Evolutionary conservation across 164 flowering plant species (phyloP).

Genomic region (Echeveria elegans): DNA sequence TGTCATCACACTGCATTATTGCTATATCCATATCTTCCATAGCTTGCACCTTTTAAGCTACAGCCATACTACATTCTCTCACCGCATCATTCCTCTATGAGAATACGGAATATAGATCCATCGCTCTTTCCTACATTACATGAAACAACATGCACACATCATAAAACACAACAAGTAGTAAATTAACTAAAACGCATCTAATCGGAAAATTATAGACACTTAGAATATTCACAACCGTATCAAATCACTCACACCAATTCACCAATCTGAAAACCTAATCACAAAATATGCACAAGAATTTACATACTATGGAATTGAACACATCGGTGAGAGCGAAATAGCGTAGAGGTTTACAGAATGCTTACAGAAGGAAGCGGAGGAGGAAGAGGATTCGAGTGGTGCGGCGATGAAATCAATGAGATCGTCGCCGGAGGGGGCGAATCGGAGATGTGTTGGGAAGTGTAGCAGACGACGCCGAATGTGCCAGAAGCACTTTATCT

Average conservation of each 20-base stretch:
- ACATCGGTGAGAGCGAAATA: background rate
- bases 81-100: slow-evolving; percentile 82
- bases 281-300: background rate
- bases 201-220: too few species aligned
- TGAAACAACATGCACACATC: background rate
- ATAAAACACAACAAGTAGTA: slow-evolving; percentile 11
- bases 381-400: background rate
- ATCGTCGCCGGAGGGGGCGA: background rate
- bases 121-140: slow-evolving; percentile 9
- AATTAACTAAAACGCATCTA: slow-evolving; percentile 47
- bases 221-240: slow-evolving; percentile 11
- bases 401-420: background rate
- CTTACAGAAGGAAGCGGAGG: background rate
- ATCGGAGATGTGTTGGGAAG: background rate
- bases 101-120: slow-evolving; percentile 24
- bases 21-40: slow-evolving; percentile 64
- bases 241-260: background rate
- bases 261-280: background rate
- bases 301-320: background rate
- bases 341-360: background rate
- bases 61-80: slow-evolving; percentile 56
- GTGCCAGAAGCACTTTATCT: background rate
- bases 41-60: slow-evolving; percentile 62
- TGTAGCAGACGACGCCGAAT: slow-evolving; percentile 6
- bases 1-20: slow-evolving; percentile 50